Conservation (phyloP, 2,329 filamentous ascomycete genomes). For the Fusarium avenaceum region DNA sequence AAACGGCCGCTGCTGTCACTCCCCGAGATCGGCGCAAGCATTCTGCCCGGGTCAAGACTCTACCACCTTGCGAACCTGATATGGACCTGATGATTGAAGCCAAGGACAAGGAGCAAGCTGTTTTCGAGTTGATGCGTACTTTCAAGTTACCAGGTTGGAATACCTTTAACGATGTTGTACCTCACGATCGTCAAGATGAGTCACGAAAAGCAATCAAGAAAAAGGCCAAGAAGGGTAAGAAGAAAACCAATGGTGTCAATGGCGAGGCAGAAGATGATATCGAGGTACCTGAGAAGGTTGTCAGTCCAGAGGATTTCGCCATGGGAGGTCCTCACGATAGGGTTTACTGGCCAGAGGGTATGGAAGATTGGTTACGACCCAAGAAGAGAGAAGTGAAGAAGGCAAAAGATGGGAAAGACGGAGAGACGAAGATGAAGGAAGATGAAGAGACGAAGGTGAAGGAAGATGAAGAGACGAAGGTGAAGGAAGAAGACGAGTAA, state of each 20-base stretch:
- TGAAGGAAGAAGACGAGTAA: slow-evolving; percentile 8
- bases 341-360: slow-evolving; percentile 91
- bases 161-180: slow-evolving; percentile 80
- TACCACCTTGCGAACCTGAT: slow-evolving; percentile 84
- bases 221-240: slow-evolving; percentile 56
- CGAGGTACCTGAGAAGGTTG: slow-evolving; percentile 56
- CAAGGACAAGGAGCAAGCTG: slow-evolving; percentile 97
- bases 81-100: slow-evolving; percentile 99
- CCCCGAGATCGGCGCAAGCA: slow-evolving; percentile 86
- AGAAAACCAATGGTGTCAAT: slow-evolving; percentile 53
- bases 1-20: slow-evolving; percentile 73
- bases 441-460: neutral
- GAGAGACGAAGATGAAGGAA: neutral
- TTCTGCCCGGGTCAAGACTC: slow-evolving; percentile 79
- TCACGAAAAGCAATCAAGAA: slow-evolving; percentile 63
- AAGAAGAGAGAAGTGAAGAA: slow-evolving; percentile 77
- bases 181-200: slow-evolving; percentile 82
- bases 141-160: slow-evolving; percentile 87
- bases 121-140: slow-evolving; percentile 91
- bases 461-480: neutral
- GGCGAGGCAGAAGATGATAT: slow-evolving; percentile 56
- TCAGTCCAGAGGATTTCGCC: slow-evolving; percentile 77
- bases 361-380: slow-evolving; percentile 90
- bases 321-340: slow-evolving; percentile 88
- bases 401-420: slow-evolving; percentile 51